Evolutionary conservation across 2,329 filamentous ascomycete genomes (phyloP).

Genomic region (Diaporthe sp.): DNA sequence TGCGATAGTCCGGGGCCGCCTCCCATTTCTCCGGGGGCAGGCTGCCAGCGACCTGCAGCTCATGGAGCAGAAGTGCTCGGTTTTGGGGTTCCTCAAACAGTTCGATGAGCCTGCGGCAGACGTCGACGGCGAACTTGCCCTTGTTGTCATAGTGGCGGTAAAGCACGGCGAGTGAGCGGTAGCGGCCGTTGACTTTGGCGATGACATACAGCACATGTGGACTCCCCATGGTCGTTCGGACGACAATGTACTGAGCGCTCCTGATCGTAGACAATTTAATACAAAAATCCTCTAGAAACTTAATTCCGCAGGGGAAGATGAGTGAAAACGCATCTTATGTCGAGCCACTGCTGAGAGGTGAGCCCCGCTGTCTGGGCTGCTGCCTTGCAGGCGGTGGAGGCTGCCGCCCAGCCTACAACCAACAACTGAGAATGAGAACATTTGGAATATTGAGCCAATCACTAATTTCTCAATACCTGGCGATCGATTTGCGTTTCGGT

Average conservation of each 20-base stretch:
- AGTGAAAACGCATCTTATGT: background rate
- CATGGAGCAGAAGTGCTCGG: background rate
- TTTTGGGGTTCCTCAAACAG: background rate
- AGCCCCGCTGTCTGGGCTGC: constrained; percentile 2
- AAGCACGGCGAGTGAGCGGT: constrained; percentile 4
- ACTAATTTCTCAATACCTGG: background rate
- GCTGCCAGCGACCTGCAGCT: constrained; percentile 9
- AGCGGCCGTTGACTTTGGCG: constrained; percentile 5
- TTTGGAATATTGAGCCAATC: background rate
- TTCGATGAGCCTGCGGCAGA: constrained; percentile 15
- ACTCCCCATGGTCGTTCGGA: background rate
- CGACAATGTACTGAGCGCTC: too few relatives aligned
- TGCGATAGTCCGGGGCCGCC: background rate
- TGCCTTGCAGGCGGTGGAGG: background rate
- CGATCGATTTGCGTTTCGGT: background rate
- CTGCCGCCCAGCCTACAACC: background rate
- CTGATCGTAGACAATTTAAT: accelerated
- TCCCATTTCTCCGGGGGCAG: constrained; percentile 5
- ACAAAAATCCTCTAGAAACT: too few relatives aligned
- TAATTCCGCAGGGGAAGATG: background rate
- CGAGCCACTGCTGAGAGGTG: background rate
- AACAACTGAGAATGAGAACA: background rate
- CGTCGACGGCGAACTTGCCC: background rate
- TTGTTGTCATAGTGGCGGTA: constrained; percentile 1
- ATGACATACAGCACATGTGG: constrained; percentile 1